Evolutionary conservation across 2,329 filamentous ascomycete species (phyloP), one percentile per base, ranked within the genome.

Genomic region (Sporothrix globosa): DNA sequence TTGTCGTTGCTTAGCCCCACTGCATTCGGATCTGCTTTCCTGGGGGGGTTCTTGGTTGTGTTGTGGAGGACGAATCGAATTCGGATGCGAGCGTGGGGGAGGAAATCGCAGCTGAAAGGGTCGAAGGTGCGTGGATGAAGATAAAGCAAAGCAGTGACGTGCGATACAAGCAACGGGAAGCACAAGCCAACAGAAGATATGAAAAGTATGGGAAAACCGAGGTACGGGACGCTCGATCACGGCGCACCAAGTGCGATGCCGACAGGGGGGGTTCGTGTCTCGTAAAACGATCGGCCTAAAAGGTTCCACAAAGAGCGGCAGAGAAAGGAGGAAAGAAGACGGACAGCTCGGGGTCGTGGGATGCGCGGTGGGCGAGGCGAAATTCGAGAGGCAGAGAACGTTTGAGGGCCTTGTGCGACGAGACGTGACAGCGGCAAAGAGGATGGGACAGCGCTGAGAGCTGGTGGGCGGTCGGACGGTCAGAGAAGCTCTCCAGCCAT

Each of bases 1-100:
- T 24, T 10, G 21, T 50, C 61, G 61, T 65, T 14, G 58, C 24
- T 46, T 19, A 65, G 61, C 24, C 61, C 27, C n/a, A 41, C 44
- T 24, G 50, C 61, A 65, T 65, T 50, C 17, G 61, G 24, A 13
- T 14, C 17, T 63, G 58, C 19, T 60, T 9, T 56, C 14, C 19
- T 21, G 9, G 21, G 39, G 34, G 7, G 4, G 4, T 58, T 17
- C 54, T 58, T 58, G 27, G 14, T 2, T 39, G 24, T 19, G 34
- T 5, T 17, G 13, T 48, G 13, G 44, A 48, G 44, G 48, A n/a
- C 48, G 48, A 50, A 10, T 50, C 48, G 48, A 50, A n/a, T 21
- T 50, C 4, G 48, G n/a, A n/a, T 50, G 17, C 19, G 48, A 50
- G 54, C 19, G 30, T 21, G 54, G 30, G 52, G 52, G 5, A n/a